These are phyloP conservation scores for Fragilaria radians DNA, from an alignment of 108 stramenopile species.

Conservation along the genomic window DNA sequence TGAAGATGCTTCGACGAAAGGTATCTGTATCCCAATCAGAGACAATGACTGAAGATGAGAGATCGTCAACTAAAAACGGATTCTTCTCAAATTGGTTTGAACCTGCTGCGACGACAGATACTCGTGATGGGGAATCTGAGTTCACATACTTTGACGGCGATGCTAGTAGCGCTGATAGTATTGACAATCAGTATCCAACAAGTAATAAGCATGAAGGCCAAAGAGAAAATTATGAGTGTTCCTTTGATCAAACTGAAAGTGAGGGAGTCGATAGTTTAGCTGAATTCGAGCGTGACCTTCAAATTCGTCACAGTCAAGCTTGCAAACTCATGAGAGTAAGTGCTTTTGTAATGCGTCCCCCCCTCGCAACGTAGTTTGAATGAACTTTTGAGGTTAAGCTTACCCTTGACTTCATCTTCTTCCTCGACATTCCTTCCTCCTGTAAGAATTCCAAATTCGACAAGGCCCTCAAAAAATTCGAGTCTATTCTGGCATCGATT, in stretches of 20 bases:
- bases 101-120: neutral
- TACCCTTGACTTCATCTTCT: neutral
- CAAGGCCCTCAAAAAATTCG: conserved; percentile 43
- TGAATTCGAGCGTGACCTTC: conserved; percentile 26
- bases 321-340: conserved; percentile 53
- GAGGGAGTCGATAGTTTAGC: neutral
- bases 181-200: neutral
- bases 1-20: no score
- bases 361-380: neutral
- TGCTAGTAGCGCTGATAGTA: neutral
- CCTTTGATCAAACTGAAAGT: neutral
- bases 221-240: neutral
- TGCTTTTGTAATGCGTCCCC: neutral
- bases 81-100: neutral
- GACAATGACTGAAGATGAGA: neutral
- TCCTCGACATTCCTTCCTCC: neutral
- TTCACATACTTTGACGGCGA: neutral
- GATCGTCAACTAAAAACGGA: neutral
- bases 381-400: neutral
- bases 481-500: conserved; percentile 40
- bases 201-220: neutral
- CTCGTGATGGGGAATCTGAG: neutral
- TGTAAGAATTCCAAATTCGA: conserved; percentile 25
- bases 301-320: conserved; percentile 32
- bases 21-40: neutral